Evolutionary conservation across 176 grass and related monocot species (phyloP).

Genomic region (Puya raimondii): DNA sequence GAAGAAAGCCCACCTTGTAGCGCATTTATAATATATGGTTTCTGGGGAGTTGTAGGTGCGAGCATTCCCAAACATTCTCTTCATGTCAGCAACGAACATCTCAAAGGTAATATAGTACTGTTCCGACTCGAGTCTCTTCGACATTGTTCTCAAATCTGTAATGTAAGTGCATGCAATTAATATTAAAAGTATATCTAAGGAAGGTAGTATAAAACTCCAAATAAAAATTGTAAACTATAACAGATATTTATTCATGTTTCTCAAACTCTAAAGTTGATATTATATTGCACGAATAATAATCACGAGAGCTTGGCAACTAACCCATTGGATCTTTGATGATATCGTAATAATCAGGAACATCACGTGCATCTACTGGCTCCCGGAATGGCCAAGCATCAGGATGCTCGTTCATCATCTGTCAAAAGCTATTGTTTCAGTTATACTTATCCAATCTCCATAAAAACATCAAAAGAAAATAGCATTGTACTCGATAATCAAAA

Average conservation of each 20-base stretch:
- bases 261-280: no score
- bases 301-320: conserved; percentile 16
- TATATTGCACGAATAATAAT: background rate
- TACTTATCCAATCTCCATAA: no score
- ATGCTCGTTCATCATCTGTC: conserved; percentile 82
- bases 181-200: no score
- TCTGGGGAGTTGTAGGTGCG: conserved; percentile 92
- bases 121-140: conserved; percentile 76
- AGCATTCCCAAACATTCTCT: conserved; percentile 87
- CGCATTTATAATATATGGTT: conserved; percentile 95
- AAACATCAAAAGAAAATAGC: no score
- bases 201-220: conserved; percentile 13
- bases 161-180: background rate
- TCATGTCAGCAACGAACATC: conserved; percentile 93
- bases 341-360: conserved; percentile 96
- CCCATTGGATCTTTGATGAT: conserved; percentile 99
- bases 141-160: conserved; percentile 94
- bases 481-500: no score
- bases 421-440: background rate
- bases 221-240: conserved; percentile 9
- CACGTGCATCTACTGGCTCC: conserved; percentile 88
- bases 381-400: conserved; percentile 98
- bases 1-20: conserved; percentile 35
- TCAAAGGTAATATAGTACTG: conserved; percentile 97
- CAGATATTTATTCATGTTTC: background rate